Evolutionary conservation across 768 basidiomycete genomes (phyloP).

Genomic region (Mycena maculata): DNA sequence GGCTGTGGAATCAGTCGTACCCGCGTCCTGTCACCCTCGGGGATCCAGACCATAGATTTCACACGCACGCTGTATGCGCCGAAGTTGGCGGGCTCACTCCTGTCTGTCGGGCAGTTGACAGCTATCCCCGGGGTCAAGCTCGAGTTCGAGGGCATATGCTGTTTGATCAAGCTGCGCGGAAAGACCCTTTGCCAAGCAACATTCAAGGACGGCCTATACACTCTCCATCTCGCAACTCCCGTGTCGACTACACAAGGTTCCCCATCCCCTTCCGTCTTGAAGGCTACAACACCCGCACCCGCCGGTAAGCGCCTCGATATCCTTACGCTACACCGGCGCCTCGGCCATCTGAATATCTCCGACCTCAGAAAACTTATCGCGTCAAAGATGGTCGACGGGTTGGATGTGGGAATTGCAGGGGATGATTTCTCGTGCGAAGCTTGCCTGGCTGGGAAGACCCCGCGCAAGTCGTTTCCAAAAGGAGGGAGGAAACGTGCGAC

Average conservation of each 20-base stretch:
- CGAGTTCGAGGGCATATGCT: background rate
- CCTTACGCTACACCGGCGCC: conserved; percentile 4
- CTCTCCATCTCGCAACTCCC: background rate
- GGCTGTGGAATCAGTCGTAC: background rate
- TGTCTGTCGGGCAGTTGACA: background rate
- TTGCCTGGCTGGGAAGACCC: conserved; percentile 1
- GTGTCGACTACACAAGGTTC: background rate
- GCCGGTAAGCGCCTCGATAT: conserved; percentile 13
- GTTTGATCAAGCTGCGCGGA: background rate
- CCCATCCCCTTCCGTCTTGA: background rate
- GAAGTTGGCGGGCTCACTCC: background rate
- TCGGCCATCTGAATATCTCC: conserved; percentile 8
- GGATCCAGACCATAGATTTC: background rate
- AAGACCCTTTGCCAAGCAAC: background rate
- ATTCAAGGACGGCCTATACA: conserved; percentile 11
- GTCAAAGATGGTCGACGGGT: conserved; percentile 5
- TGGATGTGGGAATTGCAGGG: background rate
- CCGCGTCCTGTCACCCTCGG: background rate
- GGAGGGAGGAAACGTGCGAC: background rate
- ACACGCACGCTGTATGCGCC: background rate
- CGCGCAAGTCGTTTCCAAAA: conserved; percentile 1
- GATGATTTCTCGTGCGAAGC: conserved; percentile 3
- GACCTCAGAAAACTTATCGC: conserved; percentile 10
- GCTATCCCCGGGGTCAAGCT: conserved; percentile 3
- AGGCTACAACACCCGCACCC: background rate